A percentile compares a stretch with the other conserved stretches of the same genome.
phyloP scores from a whole-genome alignment of 1,284 basidiomycete species.

The Sparassis latifolia region DNA sequence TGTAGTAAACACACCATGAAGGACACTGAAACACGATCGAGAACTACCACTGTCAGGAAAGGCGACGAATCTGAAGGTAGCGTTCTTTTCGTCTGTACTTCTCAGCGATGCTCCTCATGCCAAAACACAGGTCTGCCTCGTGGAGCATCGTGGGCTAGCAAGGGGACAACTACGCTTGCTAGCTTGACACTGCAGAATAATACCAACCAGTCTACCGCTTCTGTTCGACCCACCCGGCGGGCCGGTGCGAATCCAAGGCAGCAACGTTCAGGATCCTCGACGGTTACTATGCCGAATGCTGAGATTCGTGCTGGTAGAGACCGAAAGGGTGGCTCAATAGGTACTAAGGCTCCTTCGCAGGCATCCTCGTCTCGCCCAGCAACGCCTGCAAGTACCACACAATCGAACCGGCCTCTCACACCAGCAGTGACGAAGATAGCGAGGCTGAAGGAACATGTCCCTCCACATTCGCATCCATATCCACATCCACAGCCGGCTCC shows the following conservation, averaged over 20 bases:
- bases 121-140: constrained; percentile 57
- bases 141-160: constrained; percentile 78
- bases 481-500: constrained; percentile 29
- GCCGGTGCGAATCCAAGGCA: constrained; percentile 15
- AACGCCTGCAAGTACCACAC: constrained; percentile 40
- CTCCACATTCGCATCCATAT: constrained; percentile 3
- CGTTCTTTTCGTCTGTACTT: constrained; percentile 5
- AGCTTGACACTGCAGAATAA: constrained; percentile 25
- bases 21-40: constrained; percentile 64
- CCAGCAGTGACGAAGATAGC: constrained; percentile 36
- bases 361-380: constrained; percentile 60
- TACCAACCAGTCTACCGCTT: constrained; percentile 15
- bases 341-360: constrained; percentile 41
- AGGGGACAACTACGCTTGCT: constrained; percentile 24
- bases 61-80: constrained; percentile 61
- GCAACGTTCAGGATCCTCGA: constrained; percentile 24
- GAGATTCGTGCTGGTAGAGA: constrained; percentile 36
- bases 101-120: constrained; percentile 15
- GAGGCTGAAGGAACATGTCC: constrained; percentile 31
- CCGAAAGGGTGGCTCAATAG: constrained; percentile 27
- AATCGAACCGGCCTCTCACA: constrained; percentile 40
- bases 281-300: constrained; percentile 22
- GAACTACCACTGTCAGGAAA: constrained; percentile 41
- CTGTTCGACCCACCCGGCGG: constrained; percentile 22
- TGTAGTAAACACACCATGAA: constrained; percentile 83